Base-by-base conservation (phyloP, 345 rosid genomes). In the Citrus australasica region DNA sequence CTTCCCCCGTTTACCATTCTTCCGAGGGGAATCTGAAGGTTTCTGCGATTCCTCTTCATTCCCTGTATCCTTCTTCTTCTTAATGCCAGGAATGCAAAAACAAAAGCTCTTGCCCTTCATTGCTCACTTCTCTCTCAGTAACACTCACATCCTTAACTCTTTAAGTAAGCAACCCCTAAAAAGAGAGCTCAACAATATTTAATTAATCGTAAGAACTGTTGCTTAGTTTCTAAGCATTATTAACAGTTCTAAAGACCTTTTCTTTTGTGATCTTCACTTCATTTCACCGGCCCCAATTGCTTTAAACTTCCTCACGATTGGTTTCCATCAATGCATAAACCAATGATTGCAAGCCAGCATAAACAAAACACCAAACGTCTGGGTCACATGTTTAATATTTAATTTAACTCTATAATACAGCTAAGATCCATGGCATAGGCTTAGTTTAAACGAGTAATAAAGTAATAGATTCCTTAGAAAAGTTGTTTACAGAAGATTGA, bases 31-130 rank as follows among this genome's bases (percentile, higher is more conserved):
- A 56, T 65, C 71, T 22, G 74, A 56, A 68, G 81, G 70, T 33
- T 74, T 69, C 62, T 64, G 65, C 1, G 79, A 59, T 75, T 33
- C 40, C 2, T 42, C 76, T 40, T 58, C 70, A 16, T 1, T 58
- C 76, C 58, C 66, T 51, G 17, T 63, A 53, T 69, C 79, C 21
- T 69, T 78, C 70, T 69, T 78, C 70, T 64, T 73, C 73, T 78
- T 69, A 22, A 19, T 21, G 46, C 72, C 51, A 5, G 82, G 79
- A 48, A 82, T 48, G 76, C 84, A 82, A 56, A 68, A 66, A 46
- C 82, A 82, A 60, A 78, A 24, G 56, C 68, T 70, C n/a, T 70
- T 71, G 69, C 42, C 30, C 69, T 58, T 71, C 76, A 71, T 71
- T 1, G 63, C 69, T 32, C 53, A n/a, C 13, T 46, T 46, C 51